Evolutionary conservation across 2,329 filamentous ascomycete genomes (phyloP).

Genomic region (Colletotrichum endophyticum): DNA sequence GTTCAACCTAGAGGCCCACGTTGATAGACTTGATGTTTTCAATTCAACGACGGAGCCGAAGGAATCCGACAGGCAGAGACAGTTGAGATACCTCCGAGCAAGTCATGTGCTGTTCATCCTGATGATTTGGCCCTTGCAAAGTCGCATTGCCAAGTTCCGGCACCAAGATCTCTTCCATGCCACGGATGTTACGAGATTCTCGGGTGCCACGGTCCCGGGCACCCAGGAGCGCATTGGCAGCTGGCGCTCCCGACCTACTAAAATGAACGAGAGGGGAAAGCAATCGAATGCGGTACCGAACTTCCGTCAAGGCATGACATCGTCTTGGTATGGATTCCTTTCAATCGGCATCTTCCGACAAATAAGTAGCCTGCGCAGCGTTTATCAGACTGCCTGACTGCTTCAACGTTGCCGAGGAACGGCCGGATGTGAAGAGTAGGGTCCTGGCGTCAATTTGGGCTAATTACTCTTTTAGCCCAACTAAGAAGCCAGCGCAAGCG

Average conservation of each 20-base stretch:
- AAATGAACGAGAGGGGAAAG: neutral
- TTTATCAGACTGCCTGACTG: neutral
- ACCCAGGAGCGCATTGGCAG: neutral
- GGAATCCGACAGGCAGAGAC: neutral
- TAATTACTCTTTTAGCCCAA: neutral
- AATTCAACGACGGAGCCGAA: neutral
- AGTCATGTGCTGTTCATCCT: neutral
- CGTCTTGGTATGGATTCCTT: neutral
- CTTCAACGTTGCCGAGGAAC: neutral
- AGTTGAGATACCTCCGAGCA: neutral
- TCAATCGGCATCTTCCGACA: neutral
- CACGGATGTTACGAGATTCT: neutral
- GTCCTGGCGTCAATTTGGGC: neutral
- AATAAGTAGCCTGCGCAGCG: neutral
- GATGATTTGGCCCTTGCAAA: neutral
- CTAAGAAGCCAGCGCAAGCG: neutral
- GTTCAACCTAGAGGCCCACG: neutral
- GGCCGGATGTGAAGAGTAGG: neutral
- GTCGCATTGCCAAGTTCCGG: neutral
- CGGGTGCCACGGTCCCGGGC: neutral
- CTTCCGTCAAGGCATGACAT: neutral
- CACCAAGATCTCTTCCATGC: neutral
- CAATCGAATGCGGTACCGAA: neutral
- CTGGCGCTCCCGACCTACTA: neutral
- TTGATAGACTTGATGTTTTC: neutral